Conservation (phyloP, 31 red algal genomes). For the Porphyra umbilicalis region DNA sequence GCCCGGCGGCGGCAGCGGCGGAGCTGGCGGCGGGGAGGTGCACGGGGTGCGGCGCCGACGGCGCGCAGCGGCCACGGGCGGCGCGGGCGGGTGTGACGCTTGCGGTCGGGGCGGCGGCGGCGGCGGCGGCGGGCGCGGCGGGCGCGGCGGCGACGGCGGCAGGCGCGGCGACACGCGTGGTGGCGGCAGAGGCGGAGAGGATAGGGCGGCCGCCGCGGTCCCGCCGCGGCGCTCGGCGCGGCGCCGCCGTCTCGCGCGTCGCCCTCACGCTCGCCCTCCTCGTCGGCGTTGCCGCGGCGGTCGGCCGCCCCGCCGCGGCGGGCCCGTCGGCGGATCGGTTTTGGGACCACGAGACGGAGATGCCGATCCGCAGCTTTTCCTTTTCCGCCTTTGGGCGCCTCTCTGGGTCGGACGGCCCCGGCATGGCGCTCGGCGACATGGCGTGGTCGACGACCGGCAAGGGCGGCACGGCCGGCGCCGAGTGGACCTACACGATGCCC, state of each 20-base stretch:
- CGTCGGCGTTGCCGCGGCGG: background rate
- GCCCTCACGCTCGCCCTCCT: background rate
- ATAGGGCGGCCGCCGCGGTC: too few species aligned
- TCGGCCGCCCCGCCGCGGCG: background rate
- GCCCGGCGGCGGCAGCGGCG: background rate
- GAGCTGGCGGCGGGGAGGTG: too few species aligned
- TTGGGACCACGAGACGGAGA: background rate
- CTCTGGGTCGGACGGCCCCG: background rate
- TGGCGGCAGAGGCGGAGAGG: background rate
- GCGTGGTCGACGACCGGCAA: background rate
- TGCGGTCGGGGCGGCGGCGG: background rate
- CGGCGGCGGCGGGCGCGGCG: background rate
- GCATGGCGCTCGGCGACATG: background rate
- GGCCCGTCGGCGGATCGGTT: background rate
- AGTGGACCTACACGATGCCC: background rate
- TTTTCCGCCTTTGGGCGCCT: background rate
- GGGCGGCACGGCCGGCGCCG: background rate
- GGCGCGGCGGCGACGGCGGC: background rate
- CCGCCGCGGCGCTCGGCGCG: too few species aligned
- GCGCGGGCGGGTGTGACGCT: background rate
- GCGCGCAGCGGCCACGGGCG: too few species aligned
- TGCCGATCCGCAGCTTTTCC: background rate
- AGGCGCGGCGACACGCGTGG: background rate
- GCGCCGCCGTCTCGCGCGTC: too few species aligned
- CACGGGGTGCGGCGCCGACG: too few species aligned